Base-by-base conservation (phyloP, 192 early-diverging fungal species). In the Allomyces macrogynus region DNA sequence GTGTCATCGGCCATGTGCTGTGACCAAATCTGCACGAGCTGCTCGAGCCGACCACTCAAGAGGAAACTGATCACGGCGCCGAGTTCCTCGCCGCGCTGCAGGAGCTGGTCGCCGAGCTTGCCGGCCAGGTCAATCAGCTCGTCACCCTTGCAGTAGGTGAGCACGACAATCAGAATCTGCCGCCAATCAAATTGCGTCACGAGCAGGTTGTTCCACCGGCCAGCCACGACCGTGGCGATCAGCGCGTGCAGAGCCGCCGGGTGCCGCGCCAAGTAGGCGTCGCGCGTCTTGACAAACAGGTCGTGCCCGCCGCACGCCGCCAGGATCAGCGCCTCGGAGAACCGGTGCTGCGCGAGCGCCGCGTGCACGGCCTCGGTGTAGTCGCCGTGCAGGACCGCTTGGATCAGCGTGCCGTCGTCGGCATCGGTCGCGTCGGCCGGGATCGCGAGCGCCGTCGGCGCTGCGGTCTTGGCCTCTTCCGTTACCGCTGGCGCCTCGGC, bases 291-390 rank as follows among this genome's bases (percentile, higher is more conserved):
- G 43, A 76, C 72, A 60, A 90, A 75, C 26, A 88, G 78, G 26
- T 86, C 89, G 11, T 79, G 70, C 1, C 89, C 88, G 10, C 96
- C 92, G 67, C 87, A 89, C 23, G 89, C 81, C 10, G 93, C 92
- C 66, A 99, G 81, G 62, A 93, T 78, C 32, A 96, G 71, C 4
- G 89, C 93, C 68, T 93, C 93, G 1, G 96, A 84, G 67, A 86
- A 83, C 24, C 88, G 80, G 66, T 90, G 80, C 11, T 87, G 77
- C 32, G 81, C 81, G 40, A 99, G 75, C 68, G 93, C 95, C 42
- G 93, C 75, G 43, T 85, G 78, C 18, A 97, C 93, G 18, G 94
- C 93, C 0, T 87, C 82, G 69, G 91, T 90, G 70, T 93, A 94
- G 70, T 99, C 90, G 67, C 96, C 93, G 42, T 92, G 71, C 9